Conservation (phyloP, 495 filamentous ascomycete genomes). For the Penicillium chermesinum region DNA sequence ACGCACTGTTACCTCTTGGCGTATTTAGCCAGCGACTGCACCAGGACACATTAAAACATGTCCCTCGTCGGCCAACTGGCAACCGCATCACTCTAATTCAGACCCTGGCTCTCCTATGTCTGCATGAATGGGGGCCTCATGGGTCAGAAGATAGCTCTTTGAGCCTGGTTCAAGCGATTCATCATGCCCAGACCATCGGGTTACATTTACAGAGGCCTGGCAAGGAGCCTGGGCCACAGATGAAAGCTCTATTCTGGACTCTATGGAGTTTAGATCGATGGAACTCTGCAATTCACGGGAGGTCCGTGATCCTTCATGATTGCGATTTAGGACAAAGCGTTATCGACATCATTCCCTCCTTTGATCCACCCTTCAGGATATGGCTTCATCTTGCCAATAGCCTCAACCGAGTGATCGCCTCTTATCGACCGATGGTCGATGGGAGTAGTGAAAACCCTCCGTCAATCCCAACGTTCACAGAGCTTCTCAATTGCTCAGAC, state of each 20-base stretch:
- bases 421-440: constrained; percentile 49
- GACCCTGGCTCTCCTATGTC: constrained; percentile 30
- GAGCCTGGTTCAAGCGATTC: constrained; percentile 32
- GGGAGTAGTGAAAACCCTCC: constrained; percentile 30
- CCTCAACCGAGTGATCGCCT: constrained; percentile 53
- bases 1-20: constrained; percentile 8
- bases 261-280: constrained; percentile 59
- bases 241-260: constrained; percentile 54
- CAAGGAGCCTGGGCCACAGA: constrained; percentile 17
- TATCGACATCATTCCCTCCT: constrained; percentile 15
- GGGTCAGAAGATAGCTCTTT: constrained; percentile 33
- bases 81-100: constrained; percentile 29
- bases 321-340: constrained; percentile 42
- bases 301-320: constrained; percentile 59
- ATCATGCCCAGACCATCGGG: constrained; percentile 57
- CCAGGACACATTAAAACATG: constrained; percentile 18
- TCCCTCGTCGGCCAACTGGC: constrained; percentile 11
- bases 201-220: constrained; percentile 40
- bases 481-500: constrained; percentile 30
- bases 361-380: constrained; percentile 30
- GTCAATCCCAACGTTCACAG: constrained; percentile 56
- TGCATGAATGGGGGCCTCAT: constrained; percentile 28
- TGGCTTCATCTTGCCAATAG: constrained; percentile 43
- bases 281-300: constrained; percentile 52
- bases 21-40: constrained; percentile 23